phyloP scores from a whole-genome alignment of 805 yeast genomes.

The Wickerhamia fluorescens region DNA sequence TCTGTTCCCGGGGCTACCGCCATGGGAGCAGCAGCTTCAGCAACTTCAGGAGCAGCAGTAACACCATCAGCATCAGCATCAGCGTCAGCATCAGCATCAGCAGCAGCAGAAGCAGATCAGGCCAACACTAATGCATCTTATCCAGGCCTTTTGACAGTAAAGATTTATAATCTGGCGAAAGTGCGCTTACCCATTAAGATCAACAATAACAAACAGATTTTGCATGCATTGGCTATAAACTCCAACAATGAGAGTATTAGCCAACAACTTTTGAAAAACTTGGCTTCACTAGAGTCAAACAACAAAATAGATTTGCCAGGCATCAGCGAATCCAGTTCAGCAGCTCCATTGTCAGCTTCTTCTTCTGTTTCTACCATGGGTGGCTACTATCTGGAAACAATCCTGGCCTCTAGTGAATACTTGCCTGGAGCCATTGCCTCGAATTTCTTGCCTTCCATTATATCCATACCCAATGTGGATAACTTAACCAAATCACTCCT shows the following conservation, averaged over 20 bases:
- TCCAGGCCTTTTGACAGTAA: slow-evolving; percentile 75
- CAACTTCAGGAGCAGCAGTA: slow-evolving; percentile 1
- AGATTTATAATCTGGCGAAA: slow-evolving; percentile 63
- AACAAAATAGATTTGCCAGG: slow-evolving; percentile 1
- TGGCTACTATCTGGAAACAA: not conserved
- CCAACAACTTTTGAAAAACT: slow-evolving; percentile 11
- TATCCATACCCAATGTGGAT: slow-evolving; percentile 46
- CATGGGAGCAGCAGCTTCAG: not conserved
- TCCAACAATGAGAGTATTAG: slow-evolving; percentile 25
- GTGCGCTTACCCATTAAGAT: slow-evolving; percentile 66
- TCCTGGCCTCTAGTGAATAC: slow-evolving; percentile 9
- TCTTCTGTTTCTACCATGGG: not conserved
- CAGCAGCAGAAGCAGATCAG: slow-evolving; percentile 2
- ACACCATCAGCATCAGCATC: not conserved
- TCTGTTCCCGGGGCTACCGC: slow-evolving; percentile 1
- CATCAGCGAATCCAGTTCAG: not conserved
- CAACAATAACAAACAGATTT: slow-evolving; percentile 54
- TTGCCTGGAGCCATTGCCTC: slow-evolving; percentile 28
- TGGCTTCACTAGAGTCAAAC: slow-evolving; percentile 6
- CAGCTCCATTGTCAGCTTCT: not conserved
- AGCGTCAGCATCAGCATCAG: slow-evolving; percentile 1
- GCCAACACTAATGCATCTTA: slow-evolving; percentile 8
- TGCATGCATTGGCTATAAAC: slow-evolving; percentile 60
- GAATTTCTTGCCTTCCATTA: slow-evolving; percentile 44
- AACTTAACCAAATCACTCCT: slow-evolving; percentile 59